Evolutionary conservation across 169 alveolate species (phyloP), one percentile per base, ranked within the genome.

Genomic region (Cyclospora cayetanensis): DNA sequence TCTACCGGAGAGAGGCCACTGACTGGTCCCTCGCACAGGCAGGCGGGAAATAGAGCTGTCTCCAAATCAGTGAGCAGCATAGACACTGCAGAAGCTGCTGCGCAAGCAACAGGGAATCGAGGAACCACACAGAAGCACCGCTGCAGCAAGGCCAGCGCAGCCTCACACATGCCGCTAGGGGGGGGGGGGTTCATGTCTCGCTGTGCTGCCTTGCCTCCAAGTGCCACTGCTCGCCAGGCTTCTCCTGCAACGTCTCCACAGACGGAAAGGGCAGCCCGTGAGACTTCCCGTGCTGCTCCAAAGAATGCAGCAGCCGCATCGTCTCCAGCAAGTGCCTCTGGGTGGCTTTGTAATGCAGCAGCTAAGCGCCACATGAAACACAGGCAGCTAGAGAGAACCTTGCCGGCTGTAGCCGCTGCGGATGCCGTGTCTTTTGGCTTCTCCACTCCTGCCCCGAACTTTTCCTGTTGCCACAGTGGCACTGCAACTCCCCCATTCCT

Each of bases 111-210:
- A 39, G 70, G 52, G 31, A 12, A 18, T 27, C 18, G 42, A 50
- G 88, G 46, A 46, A 50, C 70, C 31, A 79, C 72, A 60, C 52
- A 79, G 72, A 79, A 79, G 37, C 88, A 55, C n/a, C 70, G 88
- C 35, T 79, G 70, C 74, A 79, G 72, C 50, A 79, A 70, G 50
- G 72, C 43, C 3, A 79, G 66, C 12, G 88, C 88, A 18, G 43
- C 70, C 50, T 50, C 46, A 37, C 72, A 52, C 46, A 50, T 12
- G 2, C 4, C 37, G 46, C 43, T 43, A 79, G 46, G n/a, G 2
- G 37, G 70, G 15, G n/a, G n/a, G n/a, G n/a, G n/a, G n/a, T n/a
- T n/a, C n/a, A n/a, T n/a, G n/a, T n/a, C n/a, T n/a, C n/a, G n/a
- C n/a, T n/a, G n/a, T n/a, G n/a, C n/a, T n/a, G n/a, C n/a, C n/a